Base-by-base conservation (phyloP, 2,329 filamentous ascomycete species). In the Cercospora sp. region DNA sequence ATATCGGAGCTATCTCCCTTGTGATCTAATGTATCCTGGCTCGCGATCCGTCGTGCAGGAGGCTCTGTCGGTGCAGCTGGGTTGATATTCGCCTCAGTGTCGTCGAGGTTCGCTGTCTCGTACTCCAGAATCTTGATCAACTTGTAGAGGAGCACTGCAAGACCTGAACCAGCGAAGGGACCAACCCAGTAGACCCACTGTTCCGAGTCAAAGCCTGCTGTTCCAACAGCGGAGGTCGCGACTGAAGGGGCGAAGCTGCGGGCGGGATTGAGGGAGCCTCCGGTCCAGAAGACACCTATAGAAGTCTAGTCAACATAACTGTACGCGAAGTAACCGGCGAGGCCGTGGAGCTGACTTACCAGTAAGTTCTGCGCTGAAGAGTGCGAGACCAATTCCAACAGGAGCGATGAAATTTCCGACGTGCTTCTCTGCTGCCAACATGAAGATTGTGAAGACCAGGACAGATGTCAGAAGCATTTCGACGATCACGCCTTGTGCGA, bases 161-260 rank as follows among this genome's bases (percentile, higher is more conserved):
- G 66, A 16, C 83, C 63, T 1, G 82, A 75, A n/a, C 83, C 83
- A 3, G 85, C 76, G 6, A 79, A 69, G 3, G 83, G 83, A 0
- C 83, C 83, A 51, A 84, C 67, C 83, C 83, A 85, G 75, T 85
- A 85, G 65, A 85, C 82, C 82, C 83, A 85, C 72, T 85, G 83
- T 74, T 73, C 30, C 75, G 74, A 28, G 71, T 71, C 26, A 0
- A 9, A 63, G 61, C 61, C 61, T 18, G 45, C 61, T 30, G 61
- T 63, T 32, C 61, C 61, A 10, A 63, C 3, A 13, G 61, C 61
- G 18, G 61, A 32, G 30, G 61, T 63, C 1, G 61, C 75, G 40
- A 77, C 77, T n/a, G 70, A 70, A 4, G 69, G 77, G 18, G 76
- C 77, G 58, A 79, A 78, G 16, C 72, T 73, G n/a, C 77, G 73